Evolutionary conservation across 2,329 filamentous ascomycete species (phyloP), one percentile per base, ranked within the genome.

Genomic region (Colletotrichum trifolii): DNA sequence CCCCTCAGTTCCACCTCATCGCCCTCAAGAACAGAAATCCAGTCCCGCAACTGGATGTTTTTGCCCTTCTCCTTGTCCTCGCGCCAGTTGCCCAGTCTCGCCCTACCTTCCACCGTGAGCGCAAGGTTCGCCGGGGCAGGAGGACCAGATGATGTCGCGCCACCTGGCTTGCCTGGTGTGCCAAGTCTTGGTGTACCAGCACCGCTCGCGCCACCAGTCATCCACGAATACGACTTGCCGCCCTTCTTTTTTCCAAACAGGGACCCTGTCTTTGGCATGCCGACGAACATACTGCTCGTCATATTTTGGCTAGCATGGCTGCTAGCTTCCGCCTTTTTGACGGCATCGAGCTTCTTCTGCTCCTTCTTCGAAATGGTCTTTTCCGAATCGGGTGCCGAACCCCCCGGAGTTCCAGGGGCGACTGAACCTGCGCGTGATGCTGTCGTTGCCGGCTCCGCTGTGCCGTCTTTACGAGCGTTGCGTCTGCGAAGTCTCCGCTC

Each of bases 311-410:
- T 91, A 25, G 89, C 88, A 69, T 95, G 93, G 69, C 90, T 91
- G 64, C 90, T 90, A 15, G 91, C 91, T 73, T 96, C 93, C 0
- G 89, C 91, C 25, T 90, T 86, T 71, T 91, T 92, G 65, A 93
- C 90, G n/a, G 89, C 87, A 69, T 91, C 85, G 68, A 89, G 91
- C 76, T 90, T 93, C 74, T 91, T 88, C 66, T 83, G 84, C 75
- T 97, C 94, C 79, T 97, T 97, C 83, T 97, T 97, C 5, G 91
- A 91, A 55, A 92, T 84, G 4, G 88, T 84, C 76, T 94, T 95
- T 69, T 87, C 84, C 1, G 81, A 75, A 58, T 91, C 89, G 1
- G 89, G 85, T 1, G 89, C 87, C 46, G 87, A 83, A 2, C 87
- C 82, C 6, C 87, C 87, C 3, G 89, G 87, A 0, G 87, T 90